phyloP scores from a whole-genome alignment of 768 basidiomycete species.

The Rhizopogon vesiculosus region DNA sequence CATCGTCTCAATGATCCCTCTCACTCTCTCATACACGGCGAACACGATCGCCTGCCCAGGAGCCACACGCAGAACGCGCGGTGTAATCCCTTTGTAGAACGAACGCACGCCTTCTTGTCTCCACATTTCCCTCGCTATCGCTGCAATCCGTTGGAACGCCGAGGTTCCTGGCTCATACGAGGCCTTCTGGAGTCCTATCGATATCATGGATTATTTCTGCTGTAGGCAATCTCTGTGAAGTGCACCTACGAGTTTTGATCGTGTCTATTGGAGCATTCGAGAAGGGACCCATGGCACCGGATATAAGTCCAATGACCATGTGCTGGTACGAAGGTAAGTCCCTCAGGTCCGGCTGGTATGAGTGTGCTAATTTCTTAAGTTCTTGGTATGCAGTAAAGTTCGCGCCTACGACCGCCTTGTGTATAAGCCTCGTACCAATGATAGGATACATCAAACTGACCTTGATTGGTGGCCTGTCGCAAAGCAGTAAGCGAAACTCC shows the following conservation, averaged over 20 bases:
- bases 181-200: constrained; percentile 78
- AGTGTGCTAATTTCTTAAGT: constrained; percentile 79
- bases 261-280: constrained; percentile 96
- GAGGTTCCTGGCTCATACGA: constrained; percentile 68
- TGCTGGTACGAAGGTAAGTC: constrained; percentile 94
- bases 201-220: constrained; percentile 1
- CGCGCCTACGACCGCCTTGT: constrained; percentile 49
- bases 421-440: neutral
- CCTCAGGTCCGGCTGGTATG: constrained; percentile 68
- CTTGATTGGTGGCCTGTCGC: constrained; percentile 97
- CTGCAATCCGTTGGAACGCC: constrained; percentile 72
- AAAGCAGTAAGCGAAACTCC: constrained; percentile 92
- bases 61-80: constrained; percentile 91
- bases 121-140: constrained; percentile 93
- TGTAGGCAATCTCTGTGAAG: neutral
- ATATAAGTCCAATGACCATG: constrained; percentile 91
- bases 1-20: constrained; percentile 66
- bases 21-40: constrained; percentile 92
- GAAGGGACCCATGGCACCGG: constrained; percentile 97
- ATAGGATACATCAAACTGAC: constrained; percentile 30
- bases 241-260: constrained; percentile 82
- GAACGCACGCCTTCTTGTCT: constrained; percentile 79
- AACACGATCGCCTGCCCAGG: constrained; percentile 98
- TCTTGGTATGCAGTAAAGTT: constrained; percentile 99
- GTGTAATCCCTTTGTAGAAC: constrained; percentile 99